Conservation (phyloP, 2,329 filamentous ascomycete species). For the Pseudogymnoascus sp. region DNA sequence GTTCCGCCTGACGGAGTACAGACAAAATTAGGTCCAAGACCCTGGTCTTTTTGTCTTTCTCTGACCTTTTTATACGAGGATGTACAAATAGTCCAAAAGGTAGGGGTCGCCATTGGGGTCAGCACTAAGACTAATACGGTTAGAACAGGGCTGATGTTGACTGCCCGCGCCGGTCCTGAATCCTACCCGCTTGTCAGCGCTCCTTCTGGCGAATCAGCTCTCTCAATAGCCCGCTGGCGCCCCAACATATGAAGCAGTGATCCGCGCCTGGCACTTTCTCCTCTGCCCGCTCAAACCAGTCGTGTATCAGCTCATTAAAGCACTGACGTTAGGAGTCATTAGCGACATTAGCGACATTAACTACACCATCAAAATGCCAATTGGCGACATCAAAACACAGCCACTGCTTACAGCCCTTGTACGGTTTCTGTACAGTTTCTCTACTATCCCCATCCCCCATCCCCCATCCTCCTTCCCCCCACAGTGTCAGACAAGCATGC, state of each 20-base stretch:
- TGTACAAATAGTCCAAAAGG: background rate
- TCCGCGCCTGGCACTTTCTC: background rate
- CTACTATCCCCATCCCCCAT: background rate
- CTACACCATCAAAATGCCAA: background rate
- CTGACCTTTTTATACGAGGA: background rate
- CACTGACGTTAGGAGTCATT: background rate
- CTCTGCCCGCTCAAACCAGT: background rate
- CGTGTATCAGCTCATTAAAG: background rate
- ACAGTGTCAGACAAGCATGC: background rate
- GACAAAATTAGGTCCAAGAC: too few relatives aligned
- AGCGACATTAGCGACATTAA: background rate
- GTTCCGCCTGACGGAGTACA: background rate
- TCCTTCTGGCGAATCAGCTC: background rate
- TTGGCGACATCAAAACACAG: background rate
- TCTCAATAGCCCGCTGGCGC: background rate
- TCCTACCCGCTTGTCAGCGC: background rate
- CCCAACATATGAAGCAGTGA: background rate
- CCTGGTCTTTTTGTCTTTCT: too few relatives aligned
- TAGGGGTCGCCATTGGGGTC: background rate
- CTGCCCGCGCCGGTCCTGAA: background rate
- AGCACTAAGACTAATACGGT: background rate
- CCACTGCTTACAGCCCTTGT: background rate
- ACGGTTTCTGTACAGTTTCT: background rate
- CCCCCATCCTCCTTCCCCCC: background rate
- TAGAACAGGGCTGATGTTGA: background rate